phyloP scores from a whole-genome alignment of 225 moss, liverwort and hornwort genomes.

The Pleurozium schreberi region DNA sequence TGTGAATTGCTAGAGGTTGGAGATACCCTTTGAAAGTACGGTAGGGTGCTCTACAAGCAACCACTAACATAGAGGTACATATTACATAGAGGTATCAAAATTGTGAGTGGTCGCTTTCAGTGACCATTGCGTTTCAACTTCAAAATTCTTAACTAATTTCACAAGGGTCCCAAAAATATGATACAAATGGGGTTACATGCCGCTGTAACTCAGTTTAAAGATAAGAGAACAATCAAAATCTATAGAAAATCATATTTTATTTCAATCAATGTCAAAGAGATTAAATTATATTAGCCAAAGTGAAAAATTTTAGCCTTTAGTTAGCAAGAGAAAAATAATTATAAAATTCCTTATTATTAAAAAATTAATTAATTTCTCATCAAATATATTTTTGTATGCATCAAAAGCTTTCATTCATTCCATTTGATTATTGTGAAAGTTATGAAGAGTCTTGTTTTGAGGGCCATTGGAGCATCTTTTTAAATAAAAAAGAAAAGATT shows the following conservation, averaged over 20 bases:
- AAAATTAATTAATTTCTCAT: not conserved
- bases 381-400: not conserved
- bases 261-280: not conserved
- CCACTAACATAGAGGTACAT: not conserved
- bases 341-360: not conserved
- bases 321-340: not conserved
- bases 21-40: no score
- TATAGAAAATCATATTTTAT: not conserved
- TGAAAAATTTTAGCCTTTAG: not conserved
- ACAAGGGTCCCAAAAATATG: not conserved
- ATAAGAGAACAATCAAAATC: not conserved
- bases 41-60: not conserved
- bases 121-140: not conserved
- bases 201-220: no score
- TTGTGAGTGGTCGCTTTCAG: not conserved
- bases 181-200: no score
- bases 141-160: not conserved
- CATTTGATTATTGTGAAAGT: not conserved
- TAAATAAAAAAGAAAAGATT: rapidly evolving
- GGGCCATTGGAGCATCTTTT: not conserved
- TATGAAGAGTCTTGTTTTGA: not conserved
- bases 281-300: not conserved
- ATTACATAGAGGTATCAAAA: no score
- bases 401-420: not conserved
- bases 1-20: not conserved